Evolutionary conservation across 176 grass and related monocot species (phyloP).

Genomic region (Musa acuminata): DNA sequence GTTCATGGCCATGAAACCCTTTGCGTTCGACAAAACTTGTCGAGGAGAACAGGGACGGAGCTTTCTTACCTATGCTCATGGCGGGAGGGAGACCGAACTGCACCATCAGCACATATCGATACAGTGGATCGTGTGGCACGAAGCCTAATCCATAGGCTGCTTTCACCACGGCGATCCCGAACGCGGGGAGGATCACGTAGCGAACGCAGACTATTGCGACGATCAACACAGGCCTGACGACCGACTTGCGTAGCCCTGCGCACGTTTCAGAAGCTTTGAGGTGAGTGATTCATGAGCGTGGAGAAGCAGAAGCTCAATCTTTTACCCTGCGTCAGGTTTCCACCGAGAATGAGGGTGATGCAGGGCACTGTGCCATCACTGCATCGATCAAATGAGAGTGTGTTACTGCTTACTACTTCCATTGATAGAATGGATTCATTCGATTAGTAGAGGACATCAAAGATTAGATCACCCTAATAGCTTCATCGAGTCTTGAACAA

Average conservation of each 20-base stretch:
- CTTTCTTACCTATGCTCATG: constrained; percentile 36
- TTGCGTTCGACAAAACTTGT: too few relatives aligned
- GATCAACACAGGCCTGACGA: constrained; percentile 12
- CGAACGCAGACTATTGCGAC: constrained; percentile 29
- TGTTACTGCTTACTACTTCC: too few relatives aligned
- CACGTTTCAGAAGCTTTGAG: neutral
- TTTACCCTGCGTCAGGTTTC: constrained; percentile 69
- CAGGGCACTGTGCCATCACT: constrained; percentile 75
- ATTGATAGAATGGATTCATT: neutral
- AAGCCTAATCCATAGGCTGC: constrained; percentile 38
- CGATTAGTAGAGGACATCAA: neutral
- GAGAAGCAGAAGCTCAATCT: neutral
- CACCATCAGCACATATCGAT: constrained; percentile 43
- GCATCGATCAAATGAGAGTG: constrained; percentile 2
- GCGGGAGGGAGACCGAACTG: constrained; percentile 55
- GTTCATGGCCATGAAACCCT: too few relatives aligned
- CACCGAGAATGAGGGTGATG: constrained; percentile 81
- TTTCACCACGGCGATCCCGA: constrained; percentile 36
- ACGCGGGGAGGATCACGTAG: constrained; percentile 30
- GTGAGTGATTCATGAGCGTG: neutral
- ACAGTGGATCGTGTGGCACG: constrained; percentile 48
- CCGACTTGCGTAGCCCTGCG: constrained; percentile 25
- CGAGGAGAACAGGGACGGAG: too few relatives aligned
- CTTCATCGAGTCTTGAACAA: constrained; percentile 53
- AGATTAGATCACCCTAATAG: constrained; percentile 52